These are phyloP conservation scores for Dendrocalamus sinicus DNA, from an alignment of 176 grass and related monocot genomes.

Conservation along the genomic window DNA sequence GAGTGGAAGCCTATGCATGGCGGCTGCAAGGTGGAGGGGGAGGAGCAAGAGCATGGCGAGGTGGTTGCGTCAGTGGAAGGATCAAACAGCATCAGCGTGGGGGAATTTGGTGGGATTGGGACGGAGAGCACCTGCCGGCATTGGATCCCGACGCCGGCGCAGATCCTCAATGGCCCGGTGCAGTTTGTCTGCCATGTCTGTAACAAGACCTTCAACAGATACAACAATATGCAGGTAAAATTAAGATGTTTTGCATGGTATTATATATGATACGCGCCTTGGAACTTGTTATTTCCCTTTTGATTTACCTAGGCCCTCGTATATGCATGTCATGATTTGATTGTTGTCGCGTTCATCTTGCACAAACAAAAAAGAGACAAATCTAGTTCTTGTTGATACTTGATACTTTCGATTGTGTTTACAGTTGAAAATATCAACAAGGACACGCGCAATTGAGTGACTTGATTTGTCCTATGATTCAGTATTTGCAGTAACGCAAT, in stretches of 20 bases:
- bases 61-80: slow-evolving; percentile 33
- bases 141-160: slow-evolving; percentile 84
- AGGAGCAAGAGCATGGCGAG: slow-evolving; percentile 25
- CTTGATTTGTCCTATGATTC: not conserved
- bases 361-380: not conserved
- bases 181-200: slow-evolving; percentile 90
- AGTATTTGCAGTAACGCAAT: not conserved
- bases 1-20: slow-evolving; percentile 15
- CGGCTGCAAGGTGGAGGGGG: slow-evolving; percentile 36
- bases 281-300: not conserved
- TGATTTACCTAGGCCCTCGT: not conserved
- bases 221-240: slow-evolving; percentile 96
- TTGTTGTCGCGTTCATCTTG: not conserved
- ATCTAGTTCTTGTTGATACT: not conserved
- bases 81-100: slow-evolving; percentile 3
- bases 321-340: not conserved
- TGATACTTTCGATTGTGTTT: not conserved
- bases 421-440: not conserved
- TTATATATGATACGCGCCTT: not conserved
- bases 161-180: slow-evolving; percentile 87
- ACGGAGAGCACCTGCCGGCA: slow-evolving; percentile 42
- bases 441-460: not conserved
- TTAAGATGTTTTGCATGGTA: not conserved
- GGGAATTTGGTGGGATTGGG: slow-evolving; percentile 2
- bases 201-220: slow-evolving; percentile 89